Percentiles rank a stretch among this genome's conserved stretches.
phyloP scores from a whole-genome alignment of 768 basidiomycete species.

The Pleurotus cornucopiae region DNA sequence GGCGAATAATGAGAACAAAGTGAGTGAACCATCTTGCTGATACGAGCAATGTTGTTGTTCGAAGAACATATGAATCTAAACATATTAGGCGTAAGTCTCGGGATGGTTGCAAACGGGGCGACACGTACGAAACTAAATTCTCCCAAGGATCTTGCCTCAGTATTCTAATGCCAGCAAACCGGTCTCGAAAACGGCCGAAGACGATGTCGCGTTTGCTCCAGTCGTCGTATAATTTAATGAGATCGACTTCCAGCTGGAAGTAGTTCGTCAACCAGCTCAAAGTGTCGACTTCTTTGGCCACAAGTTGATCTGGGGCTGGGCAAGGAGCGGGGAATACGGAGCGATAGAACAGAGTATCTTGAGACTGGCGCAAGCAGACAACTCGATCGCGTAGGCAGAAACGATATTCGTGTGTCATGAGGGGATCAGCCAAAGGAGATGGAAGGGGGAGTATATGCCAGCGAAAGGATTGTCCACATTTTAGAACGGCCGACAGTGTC shows the following conservation, averaged over 20 bases:
- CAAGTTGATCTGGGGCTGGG: slow-evolving; percentile 18
- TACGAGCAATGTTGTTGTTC: slow-evolving; percentile 94
- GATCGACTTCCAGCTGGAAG: slow-evolving; percentile 81
- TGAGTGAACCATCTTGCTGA: slow-evolving; percentile 87
- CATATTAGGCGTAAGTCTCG: background rate
- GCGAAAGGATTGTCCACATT: slow-evolving; percentile 83
- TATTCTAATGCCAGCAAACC: slow-evolving; percentile 81
- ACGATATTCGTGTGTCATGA: slow-evolving; percentile 63
- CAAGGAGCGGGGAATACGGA: slow-evolving; percentile 54
- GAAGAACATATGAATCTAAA: slow-evolving; percentile 94
- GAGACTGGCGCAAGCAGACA: slow-evolving; percentile 74
- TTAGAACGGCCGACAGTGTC: slow-evolving; percentile 72
- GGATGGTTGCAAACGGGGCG: background rate
- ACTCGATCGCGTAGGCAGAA: slow-evolving; percentile 80
- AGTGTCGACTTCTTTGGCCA: slow-evolving; percentile 55
- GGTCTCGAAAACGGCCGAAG: slow-evolving; percentile 57
- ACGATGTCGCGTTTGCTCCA: slow-evolving; percentile 77
- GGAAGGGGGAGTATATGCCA: slow-evolving; percentile 58
- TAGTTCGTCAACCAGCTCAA: slow-evolving; percentile 78
- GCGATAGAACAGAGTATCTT: slow-evolving; percentile 67
- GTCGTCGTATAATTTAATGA: slow-evolving; percentile 63
- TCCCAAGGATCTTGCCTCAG: slow-evolving; percentile 96
- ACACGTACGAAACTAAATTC: slow-evolving; percentile 83
- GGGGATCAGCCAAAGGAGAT: slow-evolving; percentile 11
- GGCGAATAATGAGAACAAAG: slow-evolving; percentile 78